phyloP scores from a whole-genome alignment of 352 stramenopile species.

The Labyrinthula sp. region DNA sequence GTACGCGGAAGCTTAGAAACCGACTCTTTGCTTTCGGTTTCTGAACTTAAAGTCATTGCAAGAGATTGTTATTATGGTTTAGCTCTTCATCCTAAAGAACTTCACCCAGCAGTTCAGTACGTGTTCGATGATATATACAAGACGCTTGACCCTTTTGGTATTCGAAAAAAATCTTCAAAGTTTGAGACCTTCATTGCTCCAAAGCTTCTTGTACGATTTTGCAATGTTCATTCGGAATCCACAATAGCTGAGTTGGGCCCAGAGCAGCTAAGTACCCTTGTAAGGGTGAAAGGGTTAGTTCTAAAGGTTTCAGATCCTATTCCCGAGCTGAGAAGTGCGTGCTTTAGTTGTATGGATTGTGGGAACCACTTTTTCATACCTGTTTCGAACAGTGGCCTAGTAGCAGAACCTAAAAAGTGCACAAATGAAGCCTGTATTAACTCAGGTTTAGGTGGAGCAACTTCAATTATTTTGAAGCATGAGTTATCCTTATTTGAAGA shows the following conservation, averaged over 20 bases:
- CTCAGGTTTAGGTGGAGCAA: constrained; percentile 29
- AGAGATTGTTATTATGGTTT: too few species aligned
- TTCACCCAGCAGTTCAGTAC: too few species aligned
- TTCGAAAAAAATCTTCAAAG: too few species aligned
- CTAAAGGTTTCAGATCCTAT: constrained; percentile 82
- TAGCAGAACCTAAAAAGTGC: constrained; percentile 74
- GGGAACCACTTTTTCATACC: constrained; percentile 15
- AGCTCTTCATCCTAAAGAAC: too few species aligned
- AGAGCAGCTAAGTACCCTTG: constrained; percentile 82
- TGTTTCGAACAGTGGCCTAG: constrained; percentile 61
- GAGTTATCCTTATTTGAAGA: constrained; percentile 91
- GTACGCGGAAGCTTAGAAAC: too few species aligned
- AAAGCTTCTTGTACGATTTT: too few species aligned
- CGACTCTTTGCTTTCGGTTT: too few species aligned
- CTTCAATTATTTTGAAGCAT: constrained; percentile 83
- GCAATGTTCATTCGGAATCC: too few species aligned
- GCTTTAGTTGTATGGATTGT: constrained; percentile 30
- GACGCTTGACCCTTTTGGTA: too few species aligned
- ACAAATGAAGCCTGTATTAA: constrained; percentile 57
- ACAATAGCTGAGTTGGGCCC: constrained; percentile 89
- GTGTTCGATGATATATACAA: too few species aligned
- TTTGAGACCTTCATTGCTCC: too few species aligned
- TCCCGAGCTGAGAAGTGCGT: constrained; percentile 79
- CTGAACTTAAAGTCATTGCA: too few species aligned
- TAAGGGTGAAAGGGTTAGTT: constrained; percentile 91